Percentiles rank a stretch among this genome's conserved stretches.
phyloP scores from a whole-genome alignment of 305 asterid species.

The Fraxinus velutina region DNA sequence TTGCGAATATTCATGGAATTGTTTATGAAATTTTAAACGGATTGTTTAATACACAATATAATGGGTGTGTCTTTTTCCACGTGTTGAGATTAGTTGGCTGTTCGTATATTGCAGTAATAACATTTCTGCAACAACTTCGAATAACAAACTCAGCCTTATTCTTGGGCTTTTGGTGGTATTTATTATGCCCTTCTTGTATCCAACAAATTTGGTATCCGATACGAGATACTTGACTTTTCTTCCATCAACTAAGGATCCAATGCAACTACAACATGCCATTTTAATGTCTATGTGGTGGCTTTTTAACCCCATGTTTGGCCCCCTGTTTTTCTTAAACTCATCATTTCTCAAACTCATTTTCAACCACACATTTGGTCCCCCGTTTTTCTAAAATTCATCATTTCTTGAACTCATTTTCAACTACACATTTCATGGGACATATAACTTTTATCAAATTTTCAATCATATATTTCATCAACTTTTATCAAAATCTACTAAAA shows the following conservation, averaged over 20 bases:
- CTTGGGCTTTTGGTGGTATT: not conserved
- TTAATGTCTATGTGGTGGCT: not conserved
- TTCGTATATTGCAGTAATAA: not conserved
- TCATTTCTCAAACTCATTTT: not conserved
- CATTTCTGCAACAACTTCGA: not conserved
- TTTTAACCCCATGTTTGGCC: not conserved
- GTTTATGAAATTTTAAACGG: not conserved
- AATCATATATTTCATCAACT: not conserved
- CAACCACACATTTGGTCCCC: not conserved
- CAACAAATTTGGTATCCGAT: not conserved
- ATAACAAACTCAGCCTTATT: not conserved
- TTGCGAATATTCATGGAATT: not conserved
- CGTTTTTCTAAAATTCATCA: too few relatives aligned
- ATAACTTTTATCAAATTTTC: not conserved
- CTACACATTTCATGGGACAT: not conserved
- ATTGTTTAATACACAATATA: slow-evolving; percentile 2
- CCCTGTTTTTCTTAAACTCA: not conserved
- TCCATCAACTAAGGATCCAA: not conserved
- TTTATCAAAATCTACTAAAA: not conserved
- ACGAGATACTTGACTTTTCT: not conserved
- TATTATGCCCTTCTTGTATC: not conserved
- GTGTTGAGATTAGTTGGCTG: not conserved
- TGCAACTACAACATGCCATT: not conserved
- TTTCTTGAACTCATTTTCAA: not conserved
- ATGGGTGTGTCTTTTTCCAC: not conserved